phyloP scores from a whole-genome alignment of 2,329 filamentous ascomycete species.

The Talaromyces sp. region DNA sequence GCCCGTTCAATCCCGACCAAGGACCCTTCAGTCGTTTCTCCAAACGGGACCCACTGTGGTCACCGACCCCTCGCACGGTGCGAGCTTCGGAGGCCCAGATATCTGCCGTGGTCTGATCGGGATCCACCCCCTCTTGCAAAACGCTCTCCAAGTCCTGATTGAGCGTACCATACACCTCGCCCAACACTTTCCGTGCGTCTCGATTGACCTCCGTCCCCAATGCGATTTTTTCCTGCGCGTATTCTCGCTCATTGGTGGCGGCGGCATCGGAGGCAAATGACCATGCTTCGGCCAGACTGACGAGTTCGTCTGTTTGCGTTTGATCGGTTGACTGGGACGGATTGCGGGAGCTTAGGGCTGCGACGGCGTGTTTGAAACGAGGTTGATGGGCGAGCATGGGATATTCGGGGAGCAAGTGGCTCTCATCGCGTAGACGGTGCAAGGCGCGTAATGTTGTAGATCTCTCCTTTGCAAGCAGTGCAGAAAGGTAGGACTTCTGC shows the following conservation, averaged over 20 bases:
- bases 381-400: slow-evolving; percentile 40
- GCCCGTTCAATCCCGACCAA: slow-evolving; percentile 42
- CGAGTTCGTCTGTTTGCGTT: slow-evolving; percentile 33
- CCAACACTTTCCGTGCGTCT: slow-evolving; percentile 33
- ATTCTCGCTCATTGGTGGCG: slow-evolving; percentile 32
- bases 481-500: slow-evolving; percentile 42
- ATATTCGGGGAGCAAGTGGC: slow-evolving; percentile 47
- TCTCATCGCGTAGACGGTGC: slow-evolving; percentile 46
- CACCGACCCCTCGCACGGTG: slow-evolving; percentile 22
- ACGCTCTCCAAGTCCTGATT: slow-evolving; percentile 37
- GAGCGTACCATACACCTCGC: slow-evolving; percentile 36
- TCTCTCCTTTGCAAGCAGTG: slow-evolving; percentile 43
- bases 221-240: slow-evolving; percentile 36
- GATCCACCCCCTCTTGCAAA: slow-evolving; percentile 16
- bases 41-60: slow-evolving; percentile 19
- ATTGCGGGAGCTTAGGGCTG: slow-evolving; percentile 29
- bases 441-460: slow-evolving; percentile 38
- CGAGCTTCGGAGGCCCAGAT: slow-evolving; percentile 37
- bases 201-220: slow-evolving; percentile 35
- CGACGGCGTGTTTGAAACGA: slow-evolving; percentile 38
- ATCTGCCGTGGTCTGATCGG: slow-evolving; percentile 26
- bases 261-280: slow-evolving; percentile 43
- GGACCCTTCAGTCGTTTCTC: slow-evolving; percentile 36
- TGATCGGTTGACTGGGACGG: slow-evolving; percentile 17
- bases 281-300: slow-evolving; percentile 43